Conservation (phyloP, 2,329 filamentous ascomycete species). For the Zelopaecilomyces penicillatus region DNA sequence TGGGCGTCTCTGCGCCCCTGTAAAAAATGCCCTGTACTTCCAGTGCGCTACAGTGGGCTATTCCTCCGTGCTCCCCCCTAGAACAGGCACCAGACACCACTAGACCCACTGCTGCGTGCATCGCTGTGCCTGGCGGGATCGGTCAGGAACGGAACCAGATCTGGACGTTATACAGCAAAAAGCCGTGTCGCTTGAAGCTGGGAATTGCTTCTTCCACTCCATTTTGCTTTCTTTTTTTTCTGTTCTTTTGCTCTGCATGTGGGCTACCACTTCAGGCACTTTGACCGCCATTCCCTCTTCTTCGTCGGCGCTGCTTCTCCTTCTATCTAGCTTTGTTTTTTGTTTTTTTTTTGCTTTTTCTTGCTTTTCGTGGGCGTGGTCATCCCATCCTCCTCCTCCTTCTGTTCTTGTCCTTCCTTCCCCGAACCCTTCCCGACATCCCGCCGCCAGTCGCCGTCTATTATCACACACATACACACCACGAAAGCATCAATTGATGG, state of each 20-base stretch:
- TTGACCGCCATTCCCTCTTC: neutral
- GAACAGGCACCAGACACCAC: too few relatives aligned
- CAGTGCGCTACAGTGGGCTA: too few relatives aligned
- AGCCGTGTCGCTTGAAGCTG: constrained; percentile 1
- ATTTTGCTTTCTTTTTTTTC: constrained; percentile 1
- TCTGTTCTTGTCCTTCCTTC: neutral
- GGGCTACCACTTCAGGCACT: constrained; percentile 3
- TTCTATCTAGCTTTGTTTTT: neutral
- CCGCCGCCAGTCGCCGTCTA: too few relatives aligned
- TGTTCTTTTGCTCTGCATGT: neutral
- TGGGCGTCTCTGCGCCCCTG: too few relatives aligned
- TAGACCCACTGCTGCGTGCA: neutral
- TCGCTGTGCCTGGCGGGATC: constrained; percentile 5
- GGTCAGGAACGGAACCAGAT: constrained; percentile 6
- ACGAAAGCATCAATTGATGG: too few relatives aligned
- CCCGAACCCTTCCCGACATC: too few relatives aligned
- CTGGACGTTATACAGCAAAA: neutral
- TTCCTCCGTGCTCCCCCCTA: too few relatives aligned
- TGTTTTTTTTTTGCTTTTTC: neutral
- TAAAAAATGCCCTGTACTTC: too few relatives aligned
- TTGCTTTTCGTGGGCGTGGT: neutral
- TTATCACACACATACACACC: too few relatives aligned
- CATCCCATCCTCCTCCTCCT: neutral
- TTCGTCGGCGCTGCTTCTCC: neutral
- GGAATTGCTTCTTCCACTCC: constrained; percentile 1